Base-by-base conservation (phyloP, 768 basidiomycete species). In the Termitomyces sp. region DNA sequence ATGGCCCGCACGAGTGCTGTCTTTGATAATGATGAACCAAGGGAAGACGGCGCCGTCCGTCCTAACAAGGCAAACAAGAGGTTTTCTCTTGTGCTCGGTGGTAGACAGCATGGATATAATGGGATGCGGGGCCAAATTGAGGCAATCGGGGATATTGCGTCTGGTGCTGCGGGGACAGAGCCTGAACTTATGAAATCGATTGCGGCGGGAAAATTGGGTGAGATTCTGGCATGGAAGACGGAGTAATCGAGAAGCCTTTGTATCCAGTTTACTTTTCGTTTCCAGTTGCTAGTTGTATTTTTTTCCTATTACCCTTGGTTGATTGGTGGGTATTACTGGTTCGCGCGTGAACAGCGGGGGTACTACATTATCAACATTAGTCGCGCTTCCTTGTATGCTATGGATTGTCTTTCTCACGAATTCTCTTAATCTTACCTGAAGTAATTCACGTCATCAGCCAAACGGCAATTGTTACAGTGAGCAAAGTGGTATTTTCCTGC, bases 31-130 rank as follows among this genome's bases (percentile, higher is more conserved):
- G 59, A 54, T n/a, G 62, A 60, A 60, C 21, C 49, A 4, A 60
- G 54, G 1, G 63, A 64, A 30, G 66, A 59, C 49, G 63, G 63
- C 10, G 54, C 43, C 15, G 59, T 51, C 8, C 60, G 70, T 46
- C 67, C 73, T 62, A 78, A 74, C 63, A 74, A 56, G 30, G 38
- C 47, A 33, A 61, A 54, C 45, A 63, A 61, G 42, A 55, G 87
- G 58, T 86, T 86, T 60, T 85, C 85, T 19, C 72, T 87, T 3
- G 75, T 87, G 38, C 73, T 87, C 0, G 68, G 74, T 53, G 57
- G 62, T 28, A 59, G 63, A 23, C 61, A 59, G 54, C 51, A 58
- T 38, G 56, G 46, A 10, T 50, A 52, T 17, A 45, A 50, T 26
- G 50, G 47, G 7, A 50, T 46, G 19, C 58, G 28, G 12, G 55